These are phyloP conservation scores for Sordariomycetes sp. DNA, from an alignment of 2,329 filamentous ascomycete species.

Conservation along the genomic window DNA sequence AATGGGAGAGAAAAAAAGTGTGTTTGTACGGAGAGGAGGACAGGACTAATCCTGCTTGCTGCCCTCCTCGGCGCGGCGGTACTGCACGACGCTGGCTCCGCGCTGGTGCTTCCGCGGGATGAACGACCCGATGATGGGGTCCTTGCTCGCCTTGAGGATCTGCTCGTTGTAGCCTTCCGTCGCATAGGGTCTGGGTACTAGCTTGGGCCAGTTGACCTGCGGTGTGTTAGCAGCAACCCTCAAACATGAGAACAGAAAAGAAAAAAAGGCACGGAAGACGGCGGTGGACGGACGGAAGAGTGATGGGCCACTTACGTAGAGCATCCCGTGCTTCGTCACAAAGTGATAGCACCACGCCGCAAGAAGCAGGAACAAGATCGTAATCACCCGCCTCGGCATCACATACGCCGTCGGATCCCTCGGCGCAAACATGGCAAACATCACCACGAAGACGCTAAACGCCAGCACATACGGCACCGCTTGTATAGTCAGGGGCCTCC, in stretches of 20 bases:
- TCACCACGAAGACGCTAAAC: constrained; percentile 72
- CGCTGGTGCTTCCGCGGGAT: constrained; percentile 53
- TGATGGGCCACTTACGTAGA: constrained; percentile 84
- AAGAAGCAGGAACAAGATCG: constrained; percentile 62
- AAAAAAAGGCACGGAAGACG: neutral
- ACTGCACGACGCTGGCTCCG: constrained; percentile 68
- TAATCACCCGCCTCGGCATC: constrained; percentile 72
- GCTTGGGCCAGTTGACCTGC: constrained; percentile 97
- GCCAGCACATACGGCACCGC: constrained; percentile 84
- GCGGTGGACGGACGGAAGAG: neutral
- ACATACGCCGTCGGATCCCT: constrained; percentile 58
- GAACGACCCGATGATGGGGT: constrained; percentile 66
- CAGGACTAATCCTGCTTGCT: constrained; percentile 82
- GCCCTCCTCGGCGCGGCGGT: constrained; percentile 83
- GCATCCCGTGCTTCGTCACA: constrained; percentile 71
- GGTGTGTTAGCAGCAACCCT: constrained; percentile 8
- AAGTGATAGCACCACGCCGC: constrained; percentile 64
- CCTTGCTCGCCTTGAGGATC: constrained; percentile 67
- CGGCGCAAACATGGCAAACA: constrained; percentile 57
- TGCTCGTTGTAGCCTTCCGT: constrained; percentile 83
- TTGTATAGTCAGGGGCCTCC: constrained; percentile 76
- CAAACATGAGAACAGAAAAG: neutral
- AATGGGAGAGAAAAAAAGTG: too few species aligned
- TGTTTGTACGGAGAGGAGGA: neutral
- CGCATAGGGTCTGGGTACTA: constrained; percentile 79